A percentile compares a stretch with the other conserved stretches of the same genome.
phyloP scores from a whole-genome alignment of 805 yeast genomes.

The Saccharomycopsis sp. region DNA sequence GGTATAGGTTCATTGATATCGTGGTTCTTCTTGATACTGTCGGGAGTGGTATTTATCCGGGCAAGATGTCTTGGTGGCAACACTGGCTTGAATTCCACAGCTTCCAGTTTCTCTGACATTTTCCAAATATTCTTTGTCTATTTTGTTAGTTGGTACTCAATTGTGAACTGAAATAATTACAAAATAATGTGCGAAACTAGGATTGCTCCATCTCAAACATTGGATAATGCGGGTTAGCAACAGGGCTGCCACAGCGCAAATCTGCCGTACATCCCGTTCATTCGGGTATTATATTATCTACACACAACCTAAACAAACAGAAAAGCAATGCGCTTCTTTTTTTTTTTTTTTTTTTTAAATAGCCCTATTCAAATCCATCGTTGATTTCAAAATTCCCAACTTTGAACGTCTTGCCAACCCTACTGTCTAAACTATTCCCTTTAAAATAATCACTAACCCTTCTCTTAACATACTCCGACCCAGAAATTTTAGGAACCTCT shows the following conservation, averaged over 20 bases:
- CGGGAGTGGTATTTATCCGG: not conserved
- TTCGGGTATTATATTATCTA: not conserved
- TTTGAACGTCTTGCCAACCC: conserved; percentile 26
- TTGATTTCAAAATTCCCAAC: conserved; percentile 28
- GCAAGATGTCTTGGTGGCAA: not conserved
- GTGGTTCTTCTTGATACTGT: conserved; percentile 6
- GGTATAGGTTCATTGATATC: conserved; percentile 21
- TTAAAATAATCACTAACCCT: conserved; percentile 30
- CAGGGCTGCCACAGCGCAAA: no score
- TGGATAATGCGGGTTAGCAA: not conserved
- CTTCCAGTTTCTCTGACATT: no score
- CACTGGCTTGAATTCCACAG: no score
- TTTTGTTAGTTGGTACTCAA: no score
- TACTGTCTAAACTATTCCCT: conserved; percentile 23
- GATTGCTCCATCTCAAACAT: not conserved
- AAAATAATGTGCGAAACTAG: not conserved
- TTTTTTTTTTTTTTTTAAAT: not conserved
- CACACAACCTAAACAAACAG: not conserved
- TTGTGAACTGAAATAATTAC: not conserved
- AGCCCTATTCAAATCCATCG: conserved; percentile 27
- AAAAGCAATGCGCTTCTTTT: not conserved
- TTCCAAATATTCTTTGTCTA: no score
- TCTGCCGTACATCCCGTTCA: not conserved
- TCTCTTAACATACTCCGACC: conserved; percentile 29
- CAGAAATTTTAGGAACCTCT: conserved; percentile 26